Evolutionary conservation across 1,284 basidiomycete species (phyloP).

Genomic region (Heterobasidion irregulare): DNA sequence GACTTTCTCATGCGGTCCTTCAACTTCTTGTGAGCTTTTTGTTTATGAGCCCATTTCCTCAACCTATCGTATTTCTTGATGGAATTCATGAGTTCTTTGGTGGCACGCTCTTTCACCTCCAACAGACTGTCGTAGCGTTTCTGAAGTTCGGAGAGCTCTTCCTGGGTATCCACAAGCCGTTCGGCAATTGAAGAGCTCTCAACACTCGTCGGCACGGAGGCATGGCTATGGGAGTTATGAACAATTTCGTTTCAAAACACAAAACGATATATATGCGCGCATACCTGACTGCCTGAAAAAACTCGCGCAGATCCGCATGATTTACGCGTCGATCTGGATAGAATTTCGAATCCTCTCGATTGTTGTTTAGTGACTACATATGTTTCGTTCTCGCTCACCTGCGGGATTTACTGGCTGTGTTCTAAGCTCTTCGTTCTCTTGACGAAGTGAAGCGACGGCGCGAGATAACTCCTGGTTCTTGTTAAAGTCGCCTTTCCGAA

Average conservation of each 20-base stretch:
- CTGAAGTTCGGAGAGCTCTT: slow-evolving; percentile 11
- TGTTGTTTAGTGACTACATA: no score
- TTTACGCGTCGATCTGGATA: no score
- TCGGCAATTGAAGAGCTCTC: background rate
- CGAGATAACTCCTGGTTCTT: background rate
- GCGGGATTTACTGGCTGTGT: slow-evolving; percentile 2
- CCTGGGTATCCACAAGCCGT: background rate
- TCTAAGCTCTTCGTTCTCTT: slow-evolving; percentile 2
- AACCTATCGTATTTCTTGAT: slow-evolving; percentile 13
- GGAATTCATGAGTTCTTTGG: slow-evolving; percentile 11
- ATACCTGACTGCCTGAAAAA: background rate
- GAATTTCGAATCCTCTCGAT: no score
- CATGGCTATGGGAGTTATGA: background rate
- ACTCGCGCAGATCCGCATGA: no score
- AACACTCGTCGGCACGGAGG: background rate
- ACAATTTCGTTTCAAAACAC: background rate
- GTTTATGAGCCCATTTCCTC: slow-evolving; percentile 12
- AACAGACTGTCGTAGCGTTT: slow-evolving; percentile 13
- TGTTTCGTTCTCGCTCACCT: background rate
- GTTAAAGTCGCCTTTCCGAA: slow-evolving; percentile 8
- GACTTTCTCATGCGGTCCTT: background rate
- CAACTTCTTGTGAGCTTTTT: background rate
- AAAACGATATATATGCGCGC: background rate
- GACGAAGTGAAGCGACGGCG: background rate
- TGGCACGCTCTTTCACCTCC: slow-evolving; percentile 12